Percentiles rank a stretch among this genome's conserved stretches.
Evolutionary conservation across 108 stramenopile species (phyloP).

Genomic region (Pseudonitzschia pungens): DNA sequence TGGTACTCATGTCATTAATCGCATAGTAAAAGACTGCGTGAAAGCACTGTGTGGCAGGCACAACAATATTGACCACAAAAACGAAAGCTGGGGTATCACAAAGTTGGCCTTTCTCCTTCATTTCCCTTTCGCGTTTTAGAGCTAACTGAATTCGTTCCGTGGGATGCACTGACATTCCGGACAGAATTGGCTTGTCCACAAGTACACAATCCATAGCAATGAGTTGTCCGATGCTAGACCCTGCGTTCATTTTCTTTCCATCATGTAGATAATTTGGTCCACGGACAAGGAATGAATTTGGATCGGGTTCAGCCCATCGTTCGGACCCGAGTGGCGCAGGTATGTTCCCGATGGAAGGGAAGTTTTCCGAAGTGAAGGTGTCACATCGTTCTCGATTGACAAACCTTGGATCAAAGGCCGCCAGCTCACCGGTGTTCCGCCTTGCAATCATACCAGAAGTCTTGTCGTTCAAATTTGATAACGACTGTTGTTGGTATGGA

Average conservation of each 20-base stretch:
- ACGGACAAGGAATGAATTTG: constrained; percentile 85
- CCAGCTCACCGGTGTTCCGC: background rate
- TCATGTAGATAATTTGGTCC: constrained; percentile 77
- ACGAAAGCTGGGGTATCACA: constrained; percentile 76
- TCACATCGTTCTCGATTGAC: constrained; percentile 35
- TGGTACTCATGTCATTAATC: constrained; percentile 72
- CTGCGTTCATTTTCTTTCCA: constrained; percentile 80
- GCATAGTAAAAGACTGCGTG: constrained; percentile 86
- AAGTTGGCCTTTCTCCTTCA: constrained; percentile 35
- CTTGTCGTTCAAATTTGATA: background rate
- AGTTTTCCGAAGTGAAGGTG: constrained; percentile 21
- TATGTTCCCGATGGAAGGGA: constrained; percentile 22
- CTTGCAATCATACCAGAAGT: background rate
- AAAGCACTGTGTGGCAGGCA: constrained; percentile 81
- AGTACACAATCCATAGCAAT: constrained; percentile 83
- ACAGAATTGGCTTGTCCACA: constrained; percentile 61
- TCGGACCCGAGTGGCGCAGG: constrained; percentile 34
- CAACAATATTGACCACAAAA: constrained; percentile 73
- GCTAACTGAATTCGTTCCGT: constrained; percentile 83
- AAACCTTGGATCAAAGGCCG: constrained; percentile 38
- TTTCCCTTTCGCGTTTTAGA: constrained; percentile 43
- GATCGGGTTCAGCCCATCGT: constrained; percentile 85
- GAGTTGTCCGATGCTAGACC: constrained; percentile 76
- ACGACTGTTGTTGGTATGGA: background rate
- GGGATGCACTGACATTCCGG: constrained; percentile 81